Base-by-base conservation (phyloP, 306 rosid species). In the Vigna mungo region DNA sequence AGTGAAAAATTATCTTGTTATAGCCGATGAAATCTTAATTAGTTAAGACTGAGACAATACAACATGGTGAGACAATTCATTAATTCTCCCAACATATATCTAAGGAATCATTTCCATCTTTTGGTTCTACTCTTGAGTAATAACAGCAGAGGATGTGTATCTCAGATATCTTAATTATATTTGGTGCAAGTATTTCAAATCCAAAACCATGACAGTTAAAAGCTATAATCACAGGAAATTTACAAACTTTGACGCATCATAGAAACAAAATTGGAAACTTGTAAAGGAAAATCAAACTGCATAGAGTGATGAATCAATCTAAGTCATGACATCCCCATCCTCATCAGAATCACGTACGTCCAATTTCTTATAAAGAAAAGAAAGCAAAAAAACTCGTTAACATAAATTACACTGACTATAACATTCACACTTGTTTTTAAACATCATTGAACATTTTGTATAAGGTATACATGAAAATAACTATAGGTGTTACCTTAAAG, bases 101-200 rank as follows among this genome's bases (percentile, higher is more conserved):
- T 30, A 30, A 4, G 5, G 34, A 30, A 34, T 34, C 37, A 34
- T 4, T 60, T 27, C 20, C 18, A 25, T 58, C 37, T 58, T 58
- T 58, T 1, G 39, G 18, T 58, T 58, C 15, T 23, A 23, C 34
- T 56, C 9, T 56, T 53, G 1, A 25, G 8, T 58, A 58, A 58
- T 58, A 59, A 59, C 65, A 27, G 7, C 7, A 60, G 9, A 23
- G 64, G 64, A 58, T 58, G 17, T 13, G 14, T 58, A 30, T 61
- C 44, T 7, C 21, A 7, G 44, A 32, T 15, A 16, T 15, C 7
- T 25, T 7, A 15, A 15, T 25, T 27, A 58, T 5, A 15, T 6
- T 61, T 61, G 67, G 67, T 15, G 44, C 67, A 15, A 61, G 44
- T 15, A 32, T 32, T 60, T 60, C 32, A 30, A 60, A 30, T 14